Base-by-base conservation (phyloP, 2,329 filamentous ascomycete genomes). In the Tolypocladium inflatum region DNA sequence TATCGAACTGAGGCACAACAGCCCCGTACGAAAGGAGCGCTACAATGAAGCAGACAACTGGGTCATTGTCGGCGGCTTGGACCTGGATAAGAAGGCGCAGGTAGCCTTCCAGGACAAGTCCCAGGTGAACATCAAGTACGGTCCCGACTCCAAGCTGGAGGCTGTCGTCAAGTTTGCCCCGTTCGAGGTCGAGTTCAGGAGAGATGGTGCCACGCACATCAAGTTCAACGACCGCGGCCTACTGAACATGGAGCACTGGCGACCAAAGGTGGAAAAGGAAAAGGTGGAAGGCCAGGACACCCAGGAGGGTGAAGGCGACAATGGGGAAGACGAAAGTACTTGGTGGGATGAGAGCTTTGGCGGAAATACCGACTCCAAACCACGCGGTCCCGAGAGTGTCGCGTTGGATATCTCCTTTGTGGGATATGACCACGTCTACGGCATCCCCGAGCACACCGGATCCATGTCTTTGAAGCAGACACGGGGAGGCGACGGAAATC, bases 281-380 rank as follows among this genome's bases (percentile, higher is more conserved):
- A 77, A 80, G 62, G 84, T 83, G 63, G 83, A 85, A 58, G 80
- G 76, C 58, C 77, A 78, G 58, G 71, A 75, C 54, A 73, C 70
- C 5, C 72, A 77, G 59, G 71, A 74, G 11, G 70, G 72, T n/a
- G 79, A 77, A 55, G 71, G 76, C 33, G 71, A 74, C 15, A 71
- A 73, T 13, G 80, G 78, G 17, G 84, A 88, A 62, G 89, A 94
- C 63, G 89, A 97, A 70, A 89, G 87, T 74, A 97, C 92, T 4
- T 97, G 91, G 91, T 99, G 94, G 94, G 94, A 99, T 8, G 94
- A 99, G 76, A 84, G 82, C 0, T 99, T 99, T 72, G 93, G 93
- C 63, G 92, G 93, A 61, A 96, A 94, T 71, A 97, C 92, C 0
- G 94, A 99, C 72, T 84, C 87, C 6, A 99, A 99, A 74, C 93